Percentiles rank a stretch among this genome's conserved stretches.
Evolutionary conservation across 371 early-diverging fungal species (phyloP).

Genomic region (Mucor circinelloides): DNA sequence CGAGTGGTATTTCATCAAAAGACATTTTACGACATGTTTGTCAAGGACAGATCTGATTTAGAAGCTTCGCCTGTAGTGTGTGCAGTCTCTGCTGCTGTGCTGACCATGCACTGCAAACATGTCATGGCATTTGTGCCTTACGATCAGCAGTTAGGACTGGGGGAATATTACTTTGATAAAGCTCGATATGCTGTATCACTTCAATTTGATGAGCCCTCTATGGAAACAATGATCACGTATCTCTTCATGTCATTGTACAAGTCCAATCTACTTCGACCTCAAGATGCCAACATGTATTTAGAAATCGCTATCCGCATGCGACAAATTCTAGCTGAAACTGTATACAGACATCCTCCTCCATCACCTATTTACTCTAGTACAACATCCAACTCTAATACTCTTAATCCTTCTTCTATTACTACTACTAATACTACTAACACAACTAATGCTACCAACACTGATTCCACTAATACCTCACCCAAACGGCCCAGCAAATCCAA

Average conservation of each 20-base stretch:
- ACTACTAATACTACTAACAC: neutral
- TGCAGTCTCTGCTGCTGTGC: conserved; percentile 34
- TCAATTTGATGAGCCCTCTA: conserved; percentile 33
- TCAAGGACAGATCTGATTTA: conserved; percentile 20
- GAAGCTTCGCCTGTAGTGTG: conserved; percentile 37
- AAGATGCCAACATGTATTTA: conserved; percentile 35
- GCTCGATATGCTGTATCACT: conserved; percentile 23
- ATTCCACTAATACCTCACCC: neutral
- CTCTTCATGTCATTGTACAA: conserved; percentile 33
- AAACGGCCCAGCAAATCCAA: conserved; percentile 1
- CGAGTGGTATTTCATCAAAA: conserved; percentile 31
- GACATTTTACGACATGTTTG: conserved; percentile 39
- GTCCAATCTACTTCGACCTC: conserved; percentile 34
- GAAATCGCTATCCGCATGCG: conserved; percentile 39
- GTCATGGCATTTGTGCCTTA: conserved; percentile 24
- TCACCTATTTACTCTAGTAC: neutral
- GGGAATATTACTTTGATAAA: conserved; percentile 25
- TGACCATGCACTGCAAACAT: conserved; percentile 39
- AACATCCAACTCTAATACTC: neutral
- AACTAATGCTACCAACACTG: neutral
- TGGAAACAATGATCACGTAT: conserved; percentile 37
- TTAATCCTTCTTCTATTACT: neutral
- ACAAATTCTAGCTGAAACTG: conserved; percentile 23
- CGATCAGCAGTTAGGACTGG: conserved; percentile 21
- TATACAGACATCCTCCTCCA: conserved; percentile 1